Percentiles rank a stretch among this genome's conserved stretches.
Evolutionary conservation across 2,329 filamentous ascomycete genomes (phyloP).

Genomic region (Uncinocarpus reesii): DNA sequence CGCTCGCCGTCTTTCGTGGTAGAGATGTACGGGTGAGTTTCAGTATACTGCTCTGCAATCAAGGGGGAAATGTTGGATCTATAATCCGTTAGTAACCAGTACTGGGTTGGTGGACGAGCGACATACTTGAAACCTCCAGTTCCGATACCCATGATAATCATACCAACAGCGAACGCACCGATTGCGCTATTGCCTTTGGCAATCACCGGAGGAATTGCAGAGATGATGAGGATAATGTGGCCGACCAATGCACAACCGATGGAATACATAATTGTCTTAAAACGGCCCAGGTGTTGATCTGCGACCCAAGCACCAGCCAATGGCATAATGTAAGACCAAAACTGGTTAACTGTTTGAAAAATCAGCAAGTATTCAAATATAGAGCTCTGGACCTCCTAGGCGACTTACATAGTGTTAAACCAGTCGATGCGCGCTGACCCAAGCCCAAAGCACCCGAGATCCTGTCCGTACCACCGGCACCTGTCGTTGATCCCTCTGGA

Average conservation of each 20-base stretch:
- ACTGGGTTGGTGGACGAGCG: neutral
- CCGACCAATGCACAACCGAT: conserved; percentile 54
- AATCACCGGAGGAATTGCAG: conserved; percentile 55
- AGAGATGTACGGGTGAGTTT: conserved; percentile 48
- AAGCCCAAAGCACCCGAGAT: conserved; percentile 49
- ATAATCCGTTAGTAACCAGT: neutral
- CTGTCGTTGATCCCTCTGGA: conserved; percentile 46
- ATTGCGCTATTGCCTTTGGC: conserved; percentile 48
- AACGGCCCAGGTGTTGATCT: conserved; percentile 60
- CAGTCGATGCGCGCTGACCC: conserved; percentile 48
- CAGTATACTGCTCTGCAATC: conserved; percentile 59
- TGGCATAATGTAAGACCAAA: conserved; percentile 53
- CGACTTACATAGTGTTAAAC: conserved; percentile 38
- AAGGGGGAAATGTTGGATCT: conserved; percentile 60
- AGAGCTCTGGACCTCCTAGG: neutral
- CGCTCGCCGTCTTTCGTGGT: conserved; percentile 50
- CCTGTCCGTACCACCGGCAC: conserved; percentile 38
- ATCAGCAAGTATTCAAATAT: neutral
- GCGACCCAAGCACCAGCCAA: conserved; percentile 51
- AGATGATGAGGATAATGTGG: conserved; percentile 55
- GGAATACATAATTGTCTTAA: conserved; percentile 59
- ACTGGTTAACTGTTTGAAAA: conserved; percentile 43
- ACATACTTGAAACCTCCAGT: conserved; percentile 64
- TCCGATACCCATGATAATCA: conserved; percentile 61
- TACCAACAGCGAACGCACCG: conserved; percentile 52